Conservation (phyloP, 73 alveolate genomes). For the Durusdinium trenchii region DNA sequence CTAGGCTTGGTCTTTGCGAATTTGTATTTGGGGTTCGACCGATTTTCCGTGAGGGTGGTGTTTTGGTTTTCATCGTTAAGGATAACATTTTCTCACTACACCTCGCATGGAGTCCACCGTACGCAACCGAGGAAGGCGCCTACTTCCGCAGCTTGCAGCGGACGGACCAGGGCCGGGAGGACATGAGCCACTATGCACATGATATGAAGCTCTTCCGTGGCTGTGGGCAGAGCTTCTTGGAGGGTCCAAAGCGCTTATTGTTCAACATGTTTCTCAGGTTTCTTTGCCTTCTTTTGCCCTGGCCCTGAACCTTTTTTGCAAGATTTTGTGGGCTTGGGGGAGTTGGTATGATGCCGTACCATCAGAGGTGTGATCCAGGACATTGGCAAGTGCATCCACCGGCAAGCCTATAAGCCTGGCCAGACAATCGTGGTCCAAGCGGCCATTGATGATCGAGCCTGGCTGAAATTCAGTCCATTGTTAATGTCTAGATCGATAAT, state of each 20-base stretch:
- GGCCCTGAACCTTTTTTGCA: too few species aligned
- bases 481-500: too few species aligned
- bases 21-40: too few species aligned
- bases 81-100: too few species aligned
- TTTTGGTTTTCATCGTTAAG: too few species aligned
- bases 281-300: too few species aligned
- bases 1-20: too few species aligned
- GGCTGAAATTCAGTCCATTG: too few species aligned
- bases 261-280: neutral
- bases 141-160: slow-evolving; percentile 61
- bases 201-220: slow-evolving; percentile 68
- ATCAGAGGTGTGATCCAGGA: slow-evolving; percentile 47
- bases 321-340: too few species aligned
- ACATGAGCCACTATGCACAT: neutral
- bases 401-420: slow-evolving; percentile 79
- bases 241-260: neutral
- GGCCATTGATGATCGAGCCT: slow-evolving; percentile 57
- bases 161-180: slow-evolving; percentile 58
- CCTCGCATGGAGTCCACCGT: too few species aligned
- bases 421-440: slow-evolving; percentile 74
- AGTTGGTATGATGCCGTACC: too few species aligned
- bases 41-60: too few species aligned
- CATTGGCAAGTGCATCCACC: slow-evolving; percentile 32
- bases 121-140: slow-evolving; percentile 56
- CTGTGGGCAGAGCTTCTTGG: slow-evolving; percentile 62